These are phyloP conservation scores for Rhododendron williamsianum DNA, from an alignment of 148 eudicot genomes.

Conservation along the genomic window DNA sequence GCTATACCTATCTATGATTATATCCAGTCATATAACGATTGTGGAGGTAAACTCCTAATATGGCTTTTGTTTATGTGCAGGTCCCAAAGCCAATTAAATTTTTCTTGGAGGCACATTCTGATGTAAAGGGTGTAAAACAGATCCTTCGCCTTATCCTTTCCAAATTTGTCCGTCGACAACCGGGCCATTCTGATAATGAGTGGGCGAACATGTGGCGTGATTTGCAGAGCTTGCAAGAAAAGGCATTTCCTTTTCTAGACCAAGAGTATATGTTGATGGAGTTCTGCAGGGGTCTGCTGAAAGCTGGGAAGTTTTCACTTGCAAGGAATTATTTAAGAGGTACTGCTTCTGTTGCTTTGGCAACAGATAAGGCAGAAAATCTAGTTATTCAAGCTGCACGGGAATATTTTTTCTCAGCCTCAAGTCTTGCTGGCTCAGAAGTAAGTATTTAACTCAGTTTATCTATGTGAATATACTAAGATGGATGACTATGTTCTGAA, in stretches of 20 bases:
- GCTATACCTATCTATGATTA: not conserved
- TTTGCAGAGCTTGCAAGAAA: slow-evolving; percentile 80
- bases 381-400: slow-evolving; percentile 95
- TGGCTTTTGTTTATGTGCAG: slow-evolving; percentile 35
- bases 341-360: slow-evolving; percentile 64
- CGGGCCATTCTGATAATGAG: slow-evolving; percentile 73
- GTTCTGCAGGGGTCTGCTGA: slow-evolving; percentile 89
- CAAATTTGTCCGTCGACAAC: slow-evolving; percentile 78
- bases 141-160: slow-evolving; percentile 89
- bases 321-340: slow-evolving; percentile 94
- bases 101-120: slow-evolving; percentile 60
- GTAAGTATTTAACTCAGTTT: slow-evolving; percentile 36
- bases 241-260: slow-evolving; percentile 60
- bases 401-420: slow-evolving; percentile 93
- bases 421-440: slow-evolving; percentile 81
- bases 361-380: slow-evolving; percentile 84
- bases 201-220: slow-evolving; percentile 98
- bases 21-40: not conserved
- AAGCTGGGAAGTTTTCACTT: slow-evolving; percentile 95
- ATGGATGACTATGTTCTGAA: not conserved
- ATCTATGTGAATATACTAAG: not conserved
- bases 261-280: slow-evolving; percentile 82
- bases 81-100: slow-evolving; percentile 86
- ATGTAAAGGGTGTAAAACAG: slow-evolving; percentile 90
- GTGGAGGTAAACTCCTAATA: not conserved